These are phyloP conservation scores for Apiospora aurea DNA, from an alignment of 2,329 filamentous ascomycete genomes.

Conservation along the genomic window DNA sequence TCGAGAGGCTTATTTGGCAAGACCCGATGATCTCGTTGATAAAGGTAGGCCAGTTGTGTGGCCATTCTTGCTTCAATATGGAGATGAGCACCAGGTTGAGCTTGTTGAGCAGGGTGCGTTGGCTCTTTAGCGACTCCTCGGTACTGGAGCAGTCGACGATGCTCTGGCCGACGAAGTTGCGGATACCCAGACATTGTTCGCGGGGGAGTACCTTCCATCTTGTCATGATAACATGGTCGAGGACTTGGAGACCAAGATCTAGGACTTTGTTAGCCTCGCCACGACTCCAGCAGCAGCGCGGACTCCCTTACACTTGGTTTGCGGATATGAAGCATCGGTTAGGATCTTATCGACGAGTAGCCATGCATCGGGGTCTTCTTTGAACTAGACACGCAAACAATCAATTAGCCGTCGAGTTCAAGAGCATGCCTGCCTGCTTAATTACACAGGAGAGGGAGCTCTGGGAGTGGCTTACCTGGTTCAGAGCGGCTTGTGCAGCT, in stretches of 20 bases:
- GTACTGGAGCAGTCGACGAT: conserved; percentile 93
- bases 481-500: conserved; percentile 89
- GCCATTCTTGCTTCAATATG: conserved; percentile 99
- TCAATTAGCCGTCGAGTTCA: conserved; percentile 36
- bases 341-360: conserved; percentile 97
- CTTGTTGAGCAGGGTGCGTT: conserved; percentile 95
- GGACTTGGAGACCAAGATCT: conserved; percentile 94
- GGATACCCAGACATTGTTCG: conserved; percentile 96
- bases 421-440: background rate
- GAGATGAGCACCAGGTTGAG: conserved; percentile 97
- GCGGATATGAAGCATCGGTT: conserved; percentile 88
- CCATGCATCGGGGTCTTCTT: conserved; percentile 98
- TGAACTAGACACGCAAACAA: conserved; percentile 71
- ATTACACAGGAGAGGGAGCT: conserved; percentile 5
- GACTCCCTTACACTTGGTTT: conserved; percentile 84
- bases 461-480: conserved; percentile 71
- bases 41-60: conserved; percentile 99
- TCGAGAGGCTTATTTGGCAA: conserved; percentile 92
- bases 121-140: conserved; percentile 83
- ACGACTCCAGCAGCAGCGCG: conserved; percentile 6
- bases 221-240: conserved; percentile 98
- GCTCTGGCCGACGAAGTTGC: conserved; percentile 98
- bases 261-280: conserved; percentile 39
- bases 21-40: conserved; percentile 99
- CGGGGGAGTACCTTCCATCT: conserved; percentile 97